Evolutionary conservation across 1,139 yeast genomes (phyloP), one percentile per base, ranked within the genome.

Genomic region (Candida frijolesensis): DNA sequence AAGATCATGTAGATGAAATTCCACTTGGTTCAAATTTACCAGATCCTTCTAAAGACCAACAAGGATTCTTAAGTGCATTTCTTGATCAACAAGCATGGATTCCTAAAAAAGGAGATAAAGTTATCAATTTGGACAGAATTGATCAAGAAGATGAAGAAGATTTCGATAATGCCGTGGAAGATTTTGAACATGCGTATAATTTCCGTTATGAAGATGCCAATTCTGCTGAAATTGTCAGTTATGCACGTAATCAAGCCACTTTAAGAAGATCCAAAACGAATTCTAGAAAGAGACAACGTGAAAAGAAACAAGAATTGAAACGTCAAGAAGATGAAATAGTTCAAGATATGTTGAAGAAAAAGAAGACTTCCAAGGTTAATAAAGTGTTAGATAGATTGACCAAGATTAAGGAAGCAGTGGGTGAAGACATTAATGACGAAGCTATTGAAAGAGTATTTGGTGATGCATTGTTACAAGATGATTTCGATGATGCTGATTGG

Each of bases 211-310:
- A 95, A 68, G 98, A 94, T 61, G 90, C 96, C 12, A 84, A 84
- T 57, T 81, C 97, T 9, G 89, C 94, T 0, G 97, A 94, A 63
- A 89, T 95, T 66, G 87, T 91, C 32, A 86, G 96, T n/a, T 95
- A 94, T 72, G 98, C 99, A 4, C 90, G 99, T 79, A 88, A 80
- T 56, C 97, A 91, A 66, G 96, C 96, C 27, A 90, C 98, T 0
- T 77, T 91, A 61, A 85, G 99, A 71, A 81, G 99, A 65, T 83
- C 86, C 19, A 85, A 84, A 47, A 80, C 87, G 52, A 84, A 85
- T 57, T 70, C 88, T 18, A 82, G 99, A 61, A 90, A 90, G 72
- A 82, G 87, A 66, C 86, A 85, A 68, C 84, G 99, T 72, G 94
- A 90, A 47, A 80, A 76, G 63, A 83, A 84, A 65, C 80, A 74